Conservation (phyloP, 2,329 filamentous ascomycete species). For the Torrubiella hemipterigena region DNA sequence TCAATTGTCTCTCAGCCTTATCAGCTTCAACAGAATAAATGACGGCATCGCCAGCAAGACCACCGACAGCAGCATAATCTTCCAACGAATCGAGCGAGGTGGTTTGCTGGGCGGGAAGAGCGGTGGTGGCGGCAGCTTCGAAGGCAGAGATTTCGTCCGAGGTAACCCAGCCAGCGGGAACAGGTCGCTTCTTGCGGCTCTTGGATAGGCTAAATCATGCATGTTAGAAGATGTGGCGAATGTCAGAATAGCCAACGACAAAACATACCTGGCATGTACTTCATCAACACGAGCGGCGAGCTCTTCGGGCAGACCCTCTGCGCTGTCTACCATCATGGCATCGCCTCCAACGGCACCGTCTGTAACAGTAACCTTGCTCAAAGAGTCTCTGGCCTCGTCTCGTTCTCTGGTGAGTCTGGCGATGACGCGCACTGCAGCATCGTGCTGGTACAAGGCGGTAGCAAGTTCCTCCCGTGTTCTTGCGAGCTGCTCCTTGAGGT, state of each 20-base stretch:
- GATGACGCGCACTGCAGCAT: conserved; percentile 93
- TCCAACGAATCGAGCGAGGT: conserved; percentile 40
- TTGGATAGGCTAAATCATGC: conserved; percentile 62
- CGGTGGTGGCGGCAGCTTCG: conserved; percentile 29
- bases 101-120: conserved; percentile 33
- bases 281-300: conserved; percentile 64
- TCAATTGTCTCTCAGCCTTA: conserved; percentile 53
- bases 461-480: conserved; percentile 90
- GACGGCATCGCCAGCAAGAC: conserved; percentile 59
- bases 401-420: conserved; percentile 81
- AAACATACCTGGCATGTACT: conserved; percentile 64
- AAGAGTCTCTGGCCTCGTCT: conserved; percentile 80
- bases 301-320: conserved; percentile 59
- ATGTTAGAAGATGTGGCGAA: conserved; percentile 6
- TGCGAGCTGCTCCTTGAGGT: conserved; percentile 75
- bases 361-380: conserved; percentile 73
- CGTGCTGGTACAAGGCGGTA: conserved; percentile 89
- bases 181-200: conserved; percentile 76
- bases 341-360: conserved; percentile 48
- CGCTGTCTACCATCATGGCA: conserved; percentile 80
- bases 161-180: conserved; percentile 77
- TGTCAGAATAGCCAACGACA: background rate
- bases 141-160: conserved; percentile 52
- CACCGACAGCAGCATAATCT: conserved; percentile 61
- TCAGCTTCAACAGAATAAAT: conserved; percentile 64